These are phyloP conservation scores for Termitomyces titanicus DNA, from an alignment of 768 basidiomycete species.

Conservation along the genomic window DNA sequence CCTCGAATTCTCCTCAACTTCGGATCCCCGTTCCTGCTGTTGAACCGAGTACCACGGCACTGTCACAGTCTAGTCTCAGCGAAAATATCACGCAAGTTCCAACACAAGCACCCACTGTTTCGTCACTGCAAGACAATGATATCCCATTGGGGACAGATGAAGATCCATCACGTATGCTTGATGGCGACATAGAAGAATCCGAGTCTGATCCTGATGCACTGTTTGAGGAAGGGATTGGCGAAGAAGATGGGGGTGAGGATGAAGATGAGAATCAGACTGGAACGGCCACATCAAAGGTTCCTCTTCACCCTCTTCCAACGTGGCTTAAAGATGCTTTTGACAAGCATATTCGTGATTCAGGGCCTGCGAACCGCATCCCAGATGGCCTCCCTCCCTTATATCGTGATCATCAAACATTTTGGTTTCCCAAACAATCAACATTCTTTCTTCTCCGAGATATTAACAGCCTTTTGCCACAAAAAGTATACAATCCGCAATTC, in stretches of 20 bases:
- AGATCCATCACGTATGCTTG: not conserved
- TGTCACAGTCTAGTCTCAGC: too few relatives aligned
- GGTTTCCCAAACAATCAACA: not conserved
- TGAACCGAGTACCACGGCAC: too few relatives aligned
- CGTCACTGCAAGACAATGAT: too few relatives aligned
- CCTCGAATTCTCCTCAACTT: too few relatives aligned
- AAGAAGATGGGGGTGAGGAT: not conserved
- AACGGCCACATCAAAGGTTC: not conserved
- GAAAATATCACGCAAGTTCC: too few relatives aligned
- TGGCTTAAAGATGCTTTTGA: not conserved
- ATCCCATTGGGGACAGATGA: not conserved
- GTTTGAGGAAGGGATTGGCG: conserved; percentile 1
- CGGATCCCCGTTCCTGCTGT: too few relatives aligned
- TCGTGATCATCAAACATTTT: conserved; percentile 3
- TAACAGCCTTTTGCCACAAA: conserved; percentile 4
- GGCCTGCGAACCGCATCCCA: not conserved
- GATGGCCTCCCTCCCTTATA: conserved; percentile 1
- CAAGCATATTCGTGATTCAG: not conserved
- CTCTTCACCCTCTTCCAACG: not conserved
- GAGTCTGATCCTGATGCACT: not conserved
- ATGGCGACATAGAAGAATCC: not conserved
- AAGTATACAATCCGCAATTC: conserved; percentile 7
- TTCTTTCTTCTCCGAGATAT: not conserved
- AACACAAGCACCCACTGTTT: too few relatives aligned
- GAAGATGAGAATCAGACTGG: not conserved